Base-by-base conservation (phyloP, 805 yeast genomes). In the Metschnikowia similis region DNA sequence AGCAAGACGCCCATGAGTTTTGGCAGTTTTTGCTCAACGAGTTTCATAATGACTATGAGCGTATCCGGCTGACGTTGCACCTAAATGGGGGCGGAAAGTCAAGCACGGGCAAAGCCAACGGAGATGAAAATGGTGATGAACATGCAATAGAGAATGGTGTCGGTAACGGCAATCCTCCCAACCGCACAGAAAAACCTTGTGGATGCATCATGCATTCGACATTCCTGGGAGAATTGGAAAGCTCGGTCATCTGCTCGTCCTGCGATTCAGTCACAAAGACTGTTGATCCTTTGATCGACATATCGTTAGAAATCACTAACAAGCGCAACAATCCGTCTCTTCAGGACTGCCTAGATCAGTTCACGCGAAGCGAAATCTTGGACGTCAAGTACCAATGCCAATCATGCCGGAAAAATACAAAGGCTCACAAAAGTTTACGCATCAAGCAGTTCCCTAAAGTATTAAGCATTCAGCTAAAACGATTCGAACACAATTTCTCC, bases 1-100 rank as follows among this genome's bases (percentile, higher is more conserved):
- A 94, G 67, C 99, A 94, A 67, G 99, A 94, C 65, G 98, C 99
- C 0, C 99, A 94, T 68, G 99, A 94, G 67, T 94, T 92, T 67
- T 85, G 96, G 85, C 97, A 94, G 64, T 91, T 92, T 64, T 62
- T 92, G 29, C 74, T 92, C 35, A 87, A 92, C 66, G 96, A 90
- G 66, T 67, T 94, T 49, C 99, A 94, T 66, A 69, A 66, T 48
- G 71, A 67, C 51, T 72, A 74, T 58, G 70, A 61, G 45, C 52
- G 55, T 31, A 55, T 57, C 11, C 27, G 28, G 7, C 27, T 29
- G 44, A 11, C 14, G 10, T 11, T 27, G 31, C 37, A 34, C 8
- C 30, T 14, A 16, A 43, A 35, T 6, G 45, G 36, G 4, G 17
- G 13, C 9, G 37, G 17, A 29, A 9, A 13, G 10, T 17, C 21